These are phyloP conservation scores for Lasiosphaeria ovina DNA, from an alignment of 495 filamentous ascomycete species.

Conservation along the genomic window DNA sequence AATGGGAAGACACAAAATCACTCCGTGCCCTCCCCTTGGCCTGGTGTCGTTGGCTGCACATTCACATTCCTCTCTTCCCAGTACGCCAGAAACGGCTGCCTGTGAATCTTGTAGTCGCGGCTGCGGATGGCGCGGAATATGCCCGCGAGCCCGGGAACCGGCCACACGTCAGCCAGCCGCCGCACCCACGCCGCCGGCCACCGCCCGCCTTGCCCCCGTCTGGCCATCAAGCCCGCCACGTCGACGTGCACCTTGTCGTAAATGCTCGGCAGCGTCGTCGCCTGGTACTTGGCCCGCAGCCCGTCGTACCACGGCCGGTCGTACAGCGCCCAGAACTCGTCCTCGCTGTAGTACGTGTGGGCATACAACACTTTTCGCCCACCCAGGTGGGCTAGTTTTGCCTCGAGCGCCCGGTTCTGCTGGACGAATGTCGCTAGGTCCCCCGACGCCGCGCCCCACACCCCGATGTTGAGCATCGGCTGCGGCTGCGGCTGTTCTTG, in stretches of 20 bases:
- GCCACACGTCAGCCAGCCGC: background rate
- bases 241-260: constrained; percentile 47
- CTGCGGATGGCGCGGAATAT: background rate
- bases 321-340: constrained; percentile 54
- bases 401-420: constrained; percentile 60
- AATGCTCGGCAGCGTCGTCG: constrained; percentile 45
- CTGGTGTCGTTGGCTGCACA: no score
- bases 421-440: constrained; percentile 36
- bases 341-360: constrained; percentile 54
- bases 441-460: constrained; percentile 43
- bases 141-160: background rate
- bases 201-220: background rate
- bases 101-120: background rate
- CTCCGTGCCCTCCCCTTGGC: no score
- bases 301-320: constrained; percentile 47
- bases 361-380: constrained; percentile 58
- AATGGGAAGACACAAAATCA: no score
- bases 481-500: constrained; percentile 19
- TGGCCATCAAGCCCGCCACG: background rate
- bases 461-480: constrained; percentile 44
- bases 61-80: background rate
- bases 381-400: constrained; percentile 53
- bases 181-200: background rate
- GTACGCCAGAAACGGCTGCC: background rate
- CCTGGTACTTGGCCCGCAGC: constrained; percentile 46